phyloP scores from a whole-genome alignment of 1,139 yeast genomes.

The Taiozyma sp. region DNA sequence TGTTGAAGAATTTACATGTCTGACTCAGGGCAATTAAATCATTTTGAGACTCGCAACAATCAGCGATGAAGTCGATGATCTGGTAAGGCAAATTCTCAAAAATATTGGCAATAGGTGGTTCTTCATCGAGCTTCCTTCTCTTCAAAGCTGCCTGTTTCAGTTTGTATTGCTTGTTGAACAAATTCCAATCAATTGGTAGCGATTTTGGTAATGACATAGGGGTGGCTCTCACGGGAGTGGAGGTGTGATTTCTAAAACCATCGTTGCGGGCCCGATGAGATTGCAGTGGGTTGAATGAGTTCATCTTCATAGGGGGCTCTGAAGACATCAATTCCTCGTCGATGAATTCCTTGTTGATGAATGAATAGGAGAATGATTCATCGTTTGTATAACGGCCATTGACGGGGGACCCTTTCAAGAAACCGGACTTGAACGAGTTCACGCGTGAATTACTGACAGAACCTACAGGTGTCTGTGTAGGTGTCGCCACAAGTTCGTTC shows the following conservation, averaged over 20 bases:
- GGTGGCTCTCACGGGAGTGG: slow-evolving; percentile 19
- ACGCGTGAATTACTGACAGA: slow-evolving; percentile 3
- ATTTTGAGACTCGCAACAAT: slow-evolving; percentile 21
- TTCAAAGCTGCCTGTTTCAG: slow-evolving; percentile 14
- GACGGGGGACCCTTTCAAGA: slow-evolving; percentile 1
- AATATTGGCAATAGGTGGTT: slow-evolving; percentile 11
- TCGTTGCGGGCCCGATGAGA: neutral
- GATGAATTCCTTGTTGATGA: slow-evolving; percentile 20
- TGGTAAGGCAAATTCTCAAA: slow-evolving; percentile 24
- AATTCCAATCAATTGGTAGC: slow-evolving; percentile 24
- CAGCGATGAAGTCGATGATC: slow-evolving; percentile 23
- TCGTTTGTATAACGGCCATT: neutral
- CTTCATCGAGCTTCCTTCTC: slow-evolving; percentile 5
- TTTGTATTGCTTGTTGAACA: slow-evolving; percentile 22
- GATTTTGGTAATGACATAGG: slow-evolving; percentile 23
- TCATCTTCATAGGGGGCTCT: neutral
- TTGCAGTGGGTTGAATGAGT: neutral
- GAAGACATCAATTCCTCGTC: slow-evolving; percentile 9
- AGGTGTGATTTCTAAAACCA: slow-evolving; percentile 20
- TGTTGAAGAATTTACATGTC: slow-evolving; percentile 23
- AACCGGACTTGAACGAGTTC: slow-evolving; percentile 1
- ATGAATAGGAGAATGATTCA: slow-evolving; percentile 14
- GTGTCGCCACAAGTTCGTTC: slow-evolving; percentile 11
- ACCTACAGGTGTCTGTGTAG: slow-evolving; percentile 7
- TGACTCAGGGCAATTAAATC: slow-evolving; percentile 21